Conservation (phyloP, 148 eudicot genomes). For the Fallopia convolvulus region DNA sequence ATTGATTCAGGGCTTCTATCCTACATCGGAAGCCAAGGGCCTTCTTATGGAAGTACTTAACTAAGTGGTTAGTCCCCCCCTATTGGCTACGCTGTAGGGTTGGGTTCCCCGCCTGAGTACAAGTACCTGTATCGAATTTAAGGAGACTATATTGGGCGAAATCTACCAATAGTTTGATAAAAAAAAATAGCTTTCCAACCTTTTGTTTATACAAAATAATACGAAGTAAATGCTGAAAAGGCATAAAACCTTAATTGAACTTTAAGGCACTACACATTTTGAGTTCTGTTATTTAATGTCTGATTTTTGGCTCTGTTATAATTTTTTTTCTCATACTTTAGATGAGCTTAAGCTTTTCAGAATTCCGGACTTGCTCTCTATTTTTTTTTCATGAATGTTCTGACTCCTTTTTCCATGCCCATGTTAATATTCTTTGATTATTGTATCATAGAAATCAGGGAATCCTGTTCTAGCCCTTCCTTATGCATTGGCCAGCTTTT, state of each 20-base stretch:
- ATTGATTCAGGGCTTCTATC: neutral
- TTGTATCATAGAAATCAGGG: conserved; percentile 64
- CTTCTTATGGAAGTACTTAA: neutral
- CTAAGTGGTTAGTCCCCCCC: neutral
- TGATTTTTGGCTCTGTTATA: neutral
- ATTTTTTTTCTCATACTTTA: neutral
- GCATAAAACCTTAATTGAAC: neutral
- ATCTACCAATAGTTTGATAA: neutral
- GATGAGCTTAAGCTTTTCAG: neutral
- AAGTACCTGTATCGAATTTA: neutral
- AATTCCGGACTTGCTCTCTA: neutral
- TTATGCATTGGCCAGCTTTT: conserved; percentile 88
- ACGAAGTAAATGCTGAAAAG: neutral
- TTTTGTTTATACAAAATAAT: neutral
- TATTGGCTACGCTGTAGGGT: neutral
- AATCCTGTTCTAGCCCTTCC: conserved; percentile 89
- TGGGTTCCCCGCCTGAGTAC: neutral
- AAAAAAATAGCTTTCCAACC: neutral
- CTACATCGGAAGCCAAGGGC: neutral
- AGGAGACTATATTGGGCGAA: neutral
- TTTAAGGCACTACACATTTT: neutral
- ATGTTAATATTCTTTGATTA: neutral
- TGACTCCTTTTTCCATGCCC: neutral
- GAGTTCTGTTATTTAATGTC: neutral
- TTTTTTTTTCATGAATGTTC: neutral